Percentiles rank a stretch among this genome's conserved stretches.
phyloP scores from a whole-genome alignment of 202 grass and related monocot genomes.

The Cymbopogon flexuosus region DNA sequence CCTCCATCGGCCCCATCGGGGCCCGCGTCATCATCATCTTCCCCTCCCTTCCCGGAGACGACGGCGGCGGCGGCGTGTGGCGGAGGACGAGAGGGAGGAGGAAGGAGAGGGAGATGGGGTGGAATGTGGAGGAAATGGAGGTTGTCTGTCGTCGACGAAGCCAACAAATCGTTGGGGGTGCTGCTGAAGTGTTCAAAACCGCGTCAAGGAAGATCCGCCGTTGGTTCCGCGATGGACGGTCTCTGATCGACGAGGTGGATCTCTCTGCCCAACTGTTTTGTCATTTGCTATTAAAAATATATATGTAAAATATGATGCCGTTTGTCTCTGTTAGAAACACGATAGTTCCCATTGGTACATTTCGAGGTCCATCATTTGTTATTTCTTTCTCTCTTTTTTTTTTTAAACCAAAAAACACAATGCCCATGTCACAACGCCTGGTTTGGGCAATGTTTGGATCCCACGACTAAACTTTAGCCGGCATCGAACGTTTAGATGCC shows the following conservation, averaged over 20 bases:
- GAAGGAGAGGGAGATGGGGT: background rate
- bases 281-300: background rate
- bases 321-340: too few species aligned
- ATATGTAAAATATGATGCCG: too few species aligned
- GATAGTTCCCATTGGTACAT: too few species aligned
- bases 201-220: slow-evolving; percentile 29
- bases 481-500: too few species aligned
- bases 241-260: background rate
- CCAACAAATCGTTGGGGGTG: slow-evolving; percentile 9
- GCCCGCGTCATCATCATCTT: slow-evolving; percentile 58
- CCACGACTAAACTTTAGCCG: too few species aligned
- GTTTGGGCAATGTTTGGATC: too few species aligned
- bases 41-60: background rate
- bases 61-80: background rate
- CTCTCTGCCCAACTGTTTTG: background rate
- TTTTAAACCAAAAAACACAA: too few species aligned
- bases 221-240: slow-evolving; percentile 5
- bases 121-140: background rate
- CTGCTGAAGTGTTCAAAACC: slow-evolving; percentile 33
- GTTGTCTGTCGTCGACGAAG: slow-evolving; percentile 17
- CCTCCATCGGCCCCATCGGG: slow-evolving; percentile 54
- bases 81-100: background rate
- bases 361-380: too few species aligned
- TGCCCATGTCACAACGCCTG: too few species aligned
- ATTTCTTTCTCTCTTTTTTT: too few species aligned